phyloP scores from a whole-genome alignment of 139 green algal genomes.

The Pseudopediastrum boryanum region DNA sequence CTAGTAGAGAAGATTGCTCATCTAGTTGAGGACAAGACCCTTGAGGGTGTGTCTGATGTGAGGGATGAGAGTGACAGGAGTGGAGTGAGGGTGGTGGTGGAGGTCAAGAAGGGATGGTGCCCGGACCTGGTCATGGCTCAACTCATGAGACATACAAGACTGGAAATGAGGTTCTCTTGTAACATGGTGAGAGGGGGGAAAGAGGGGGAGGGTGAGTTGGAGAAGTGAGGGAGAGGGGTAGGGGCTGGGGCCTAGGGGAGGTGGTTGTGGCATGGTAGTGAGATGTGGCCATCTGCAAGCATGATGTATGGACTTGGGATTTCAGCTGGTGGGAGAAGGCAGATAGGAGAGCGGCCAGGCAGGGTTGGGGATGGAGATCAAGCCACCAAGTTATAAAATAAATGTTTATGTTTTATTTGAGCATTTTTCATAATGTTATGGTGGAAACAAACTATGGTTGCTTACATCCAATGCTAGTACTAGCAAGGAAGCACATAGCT shows the following conservation, averaged over 20 bases:
- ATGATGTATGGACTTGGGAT: too few species aligned
- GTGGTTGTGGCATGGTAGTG: too few species aligned
- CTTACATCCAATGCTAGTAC: not conserved
- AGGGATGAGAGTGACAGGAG: constrained; percentile 93
- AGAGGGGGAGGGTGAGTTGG: too few species aligned
- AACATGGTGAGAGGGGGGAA: constrained; percentile 89
- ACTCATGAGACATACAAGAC: constrained; percentile 81
- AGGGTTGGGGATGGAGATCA: too few species aligned
- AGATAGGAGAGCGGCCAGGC: too few species aligned
- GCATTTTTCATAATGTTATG: not conserved
- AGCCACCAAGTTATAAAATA: not conserved
- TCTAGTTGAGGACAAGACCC: constrained; percentile 79
- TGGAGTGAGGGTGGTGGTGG: constrained; percentile 92
- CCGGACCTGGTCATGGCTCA: constrained; percentile 76
- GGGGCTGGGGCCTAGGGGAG: too few species aligned
- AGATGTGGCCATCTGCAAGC: too few species aligned
- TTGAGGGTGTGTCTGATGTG: constrained; percentile 87
- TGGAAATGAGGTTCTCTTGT: constrained; percentile 78
- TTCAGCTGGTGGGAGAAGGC: too few species aligned
- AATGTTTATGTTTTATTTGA: not conserved
- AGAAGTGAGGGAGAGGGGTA: too few species aligned
- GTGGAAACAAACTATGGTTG: not conserved
- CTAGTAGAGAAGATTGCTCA: constrained; percentile 83
- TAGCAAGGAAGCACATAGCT: not conserved
- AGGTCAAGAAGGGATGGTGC: constrained; percentile 67